phyloP scores from a whole-genome alignment of 495 filamentous ascomycete genomes.

The Chaetomium fimeti region DNA sequence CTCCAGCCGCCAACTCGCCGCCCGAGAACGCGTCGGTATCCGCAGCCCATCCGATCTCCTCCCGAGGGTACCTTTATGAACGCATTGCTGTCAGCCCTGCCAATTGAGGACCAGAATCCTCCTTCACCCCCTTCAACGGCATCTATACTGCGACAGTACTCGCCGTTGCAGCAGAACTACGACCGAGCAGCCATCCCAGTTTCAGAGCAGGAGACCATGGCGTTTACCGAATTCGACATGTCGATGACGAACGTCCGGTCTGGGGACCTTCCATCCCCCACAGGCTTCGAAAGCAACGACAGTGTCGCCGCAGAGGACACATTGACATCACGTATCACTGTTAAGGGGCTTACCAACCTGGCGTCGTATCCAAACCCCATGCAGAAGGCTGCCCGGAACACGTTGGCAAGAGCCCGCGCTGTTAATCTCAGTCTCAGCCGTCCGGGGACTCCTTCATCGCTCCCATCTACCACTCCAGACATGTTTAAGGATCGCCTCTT shows the following conservation, averaged over 20 bases:
- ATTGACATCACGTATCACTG: conserved; percentile 35
- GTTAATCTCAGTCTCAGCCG: conserved; percentile 22
- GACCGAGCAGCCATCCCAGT: conserved; percentile 45
- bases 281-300: conserved; percentile 27
- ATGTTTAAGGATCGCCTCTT: conserved; percentile 14
- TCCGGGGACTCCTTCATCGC: conserved; percentile 18
- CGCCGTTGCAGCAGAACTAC: conserved; percentile 50
- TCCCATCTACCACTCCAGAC: conserved; percentile 12
- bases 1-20: conserved; percentile 48
- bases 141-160: conserved; percentile 36
- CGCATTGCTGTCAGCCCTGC: conserved; percentile 29
- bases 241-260: conserved; percentile 27
- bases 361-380: conserved; percentile 50
- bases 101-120: conserved; percentile 21
- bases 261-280: conserved; percentile 29
- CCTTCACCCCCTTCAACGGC: conserved; percentile 25
- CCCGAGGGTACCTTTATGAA: conserved; percentile 18
- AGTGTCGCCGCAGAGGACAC: conserved; percentile 29
- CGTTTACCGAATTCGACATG: conserved; percentile 19
- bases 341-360: conserved; percentile 44
- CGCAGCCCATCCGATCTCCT: conserved; percentile 26
- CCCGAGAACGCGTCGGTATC: conserved; percentile 38
- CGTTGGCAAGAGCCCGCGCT: conserved; percentile 39
- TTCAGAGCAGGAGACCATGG: conserved; percentile 10
- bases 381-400: conserved; percentile 45